Conservation (phyloP, 2,329 filamentous ascomycete species). For the Torrubiellomyces zombiae region DNA sequence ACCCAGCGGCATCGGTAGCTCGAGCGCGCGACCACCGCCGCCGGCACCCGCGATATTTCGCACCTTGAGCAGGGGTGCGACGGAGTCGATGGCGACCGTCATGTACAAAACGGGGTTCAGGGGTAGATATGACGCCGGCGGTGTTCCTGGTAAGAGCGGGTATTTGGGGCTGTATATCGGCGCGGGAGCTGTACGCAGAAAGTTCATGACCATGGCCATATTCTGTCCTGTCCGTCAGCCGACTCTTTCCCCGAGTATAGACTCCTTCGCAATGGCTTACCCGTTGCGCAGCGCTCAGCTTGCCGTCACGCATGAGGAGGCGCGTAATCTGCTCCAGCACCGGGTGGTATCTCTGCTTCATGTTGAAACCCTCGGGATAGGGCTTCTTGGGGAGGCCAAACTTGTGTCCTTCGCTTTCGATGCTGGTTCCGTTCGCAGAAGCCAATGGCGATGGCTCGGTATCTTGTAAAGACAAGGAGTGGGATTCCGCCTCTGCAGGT, state of each 20-base stretch:
- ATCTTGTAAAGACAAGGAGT: constrained; percentile 9
- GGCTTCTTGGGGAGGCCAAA: constrained; percentile 57
- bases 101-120: constrained; percentile 84
- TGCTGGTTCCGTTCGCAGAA: constrained; percentile 5
- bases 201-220: constrained; percentile 67
- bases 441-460: constrained; percentile 6
- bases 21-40: constrained; percentile 72
- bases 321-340: constrained; percentile 78
- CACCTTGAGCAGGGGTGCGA: constrained; percentile 76
- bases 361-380: constrained; percentile 42
- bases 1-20: constrained; percentile 63
- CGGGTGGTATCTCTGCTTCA: constrained; percentile 73
- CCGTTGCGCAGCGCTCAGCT: constrained; percentile 76
- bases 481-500: constrained; percentile 14
- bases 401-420: constrained; percentile 46
- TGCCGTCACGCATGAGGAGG: constrained; percentile 80
- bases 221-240: no score
- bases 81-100: constrained; percentile 76
- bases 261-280: constrained; percentile 36
- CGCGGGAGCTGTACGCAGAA: constrained; percentile 69
- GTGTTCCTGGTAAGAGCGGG: constrained; percentile 58
- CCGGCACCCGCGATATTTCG: constrained; percentile 58
- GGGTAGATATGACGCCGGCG: constrained; percentile 64
- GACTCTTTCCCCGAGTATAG: neutral
- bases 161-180: constrained; percentile 57